A percentile compares a stretch with the other conserved stretches of the same genome.
Evolutionary conservation across 768 basidiomycete species (phyloP).

Genomic region (Lactarius pseudohatsudake): DNA sequence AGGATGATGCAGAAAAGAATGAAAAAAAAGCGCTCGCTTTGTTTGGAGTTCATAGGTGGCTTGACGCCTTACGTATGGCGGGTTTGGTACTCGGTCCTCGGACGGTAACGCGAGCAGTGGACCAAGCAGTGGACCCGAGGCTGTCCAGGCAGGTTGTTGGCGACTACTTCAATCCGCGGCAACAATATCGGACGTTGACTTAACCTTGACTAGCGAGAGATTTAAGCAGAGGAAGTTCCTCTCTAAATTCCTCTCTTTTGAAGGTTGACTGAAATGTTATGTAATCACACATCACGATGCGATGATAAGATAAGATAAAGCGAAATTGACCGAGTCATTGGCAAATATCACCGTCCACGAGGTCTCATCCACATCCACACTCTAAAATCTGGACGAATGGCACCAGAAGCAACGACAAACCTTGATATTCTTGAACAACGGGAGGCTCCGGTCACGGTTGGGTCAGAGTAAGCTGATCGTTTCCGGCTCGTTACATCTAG

Average conservation of each 20-base stretch:
- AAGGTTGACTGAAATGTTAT: neutral
- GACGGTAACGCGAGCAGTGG: neutral
- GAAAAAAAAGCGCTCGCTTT: neutral
- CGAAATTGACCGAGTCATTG: neutral
- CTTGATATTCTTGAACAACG: neutral
- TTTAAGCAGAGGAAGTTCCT: no score
- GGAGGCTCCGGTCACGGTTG: neutral
- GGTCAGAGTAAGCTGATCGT: constrained; percentile 6
- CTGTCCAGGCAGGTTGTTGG: neutral
- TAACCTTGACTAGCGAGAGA: neutral
- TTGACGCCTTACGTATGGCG: constrained; percentile 1
- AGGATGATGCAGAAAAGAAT: neutral
- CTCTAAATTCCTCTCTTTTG: no score
- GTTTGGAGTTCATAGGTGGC: neutral
- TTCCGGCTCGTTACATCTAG: no score
- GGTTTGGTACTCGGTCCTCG: neutral
- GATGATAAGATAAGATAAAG: neutral
- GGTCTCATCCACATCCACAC: neutral
- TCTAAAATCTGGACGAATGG: constrained; percentile 5
- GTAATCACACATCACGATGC: neutral
- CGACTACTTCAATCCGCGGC: neutral
- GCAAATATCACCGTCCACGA: neutral
- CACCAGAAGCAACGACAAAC: neutral
- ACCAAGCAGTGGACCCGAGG: neutral
- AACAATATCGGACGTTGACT: neutral